phyloP scores from a whole-genome alignment of 2,329 filamentous ascomycete genomes.

The Ampelomyces quisqualis region DNA sequence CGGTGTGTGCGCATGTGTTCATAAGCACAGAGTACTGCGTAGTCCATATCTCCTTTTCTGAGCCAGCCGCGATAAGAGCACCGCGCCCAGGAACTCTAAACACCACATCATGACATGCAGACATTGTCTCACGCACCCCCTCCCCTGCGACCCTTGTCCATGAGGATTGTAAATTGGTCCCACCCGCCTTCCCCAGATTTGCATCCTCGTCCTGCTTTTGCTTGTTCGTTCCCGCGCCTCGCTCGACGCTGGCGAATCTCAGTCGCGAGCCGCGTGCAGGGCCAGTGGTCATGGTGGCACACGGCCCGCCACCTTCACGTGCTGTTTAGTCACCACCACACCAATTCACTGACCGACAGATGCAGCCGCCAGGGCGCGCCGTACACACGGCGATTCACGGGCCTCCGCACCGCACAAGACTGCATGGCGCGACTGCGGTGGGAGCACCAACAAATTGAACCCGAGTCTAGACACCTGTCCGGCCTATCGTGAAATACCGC shows the following conservation, averaged over 20 bases:
- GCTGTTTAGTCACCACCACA: neutral
- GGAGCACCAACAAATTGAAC: conserved; percentile 16
- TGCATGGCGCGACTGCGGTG: conserved; percentile 6
- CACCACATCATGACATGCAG: conserved; percentile 11
- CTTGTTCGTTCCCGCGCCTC: conserved; percentile 32
- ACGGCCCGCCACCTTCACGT: conserved; percentile 1
- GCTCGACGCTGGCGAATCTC: no score
- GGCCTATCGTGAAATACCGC: conserved; percentile 39
- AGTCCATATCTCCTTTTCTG: no score
- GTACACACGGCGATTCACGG: conserved; percentile 18
- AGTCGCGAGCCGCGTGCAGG: no score
- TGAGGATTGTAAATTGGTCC: conserved; percentile 4
- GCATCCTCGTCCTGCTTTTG: conserved; percentile 16
- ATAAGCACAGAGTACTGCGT: no score
- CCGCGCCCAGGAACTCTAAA: conserved; percentile 3
- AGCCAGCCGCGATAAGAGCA: conserved; percentile 28
- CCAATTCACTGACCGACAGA: conserved; percentile 8
- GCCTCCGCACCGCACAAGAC: conserved; percentile 11
- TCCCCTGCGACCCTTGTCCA: conserved; percentile 6
- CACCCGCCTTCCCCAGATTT: conserved; percentile 36
- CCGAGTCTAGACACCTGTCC: conserved; percentile 28
- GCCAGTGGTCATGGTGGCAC: conserved; percentile 5
- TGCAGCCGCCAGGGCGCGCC: neutral
- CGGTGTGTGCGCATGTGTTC: no score
- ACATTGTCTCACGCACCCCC: conserved; percentile 5